Conservation (phyloP, 345 rosid genomes). For the Ceriops decandra region DNA sequence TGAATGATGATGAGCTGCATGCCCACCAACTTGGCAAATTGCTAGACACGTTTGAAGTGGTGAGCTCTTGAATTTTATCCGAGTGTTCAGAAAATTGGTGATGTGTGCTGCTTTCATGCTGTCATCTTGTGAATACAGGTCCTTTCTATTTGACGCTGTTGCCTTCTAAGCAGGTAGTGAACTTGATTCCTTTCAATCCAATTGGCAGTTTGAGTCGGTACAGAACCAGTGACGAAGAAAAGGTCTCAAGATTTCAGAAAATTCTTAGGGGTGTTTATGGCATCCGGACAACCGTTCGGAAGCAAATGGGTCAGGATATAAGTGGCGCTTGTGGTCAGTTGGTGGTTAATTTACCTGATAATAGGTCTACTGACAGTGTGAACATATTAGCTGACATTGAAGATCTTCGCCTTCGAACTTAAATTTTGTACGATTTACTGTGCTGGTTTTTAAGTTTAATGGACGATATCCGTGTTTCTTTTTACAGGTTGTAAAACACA, state of each 20-base stretch:
- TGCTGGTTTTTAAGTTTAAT: too few species aligned
- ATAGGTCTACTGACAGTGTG: conserved; percentile 25
- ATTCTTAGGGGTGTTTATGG: conserved; percentile 63
- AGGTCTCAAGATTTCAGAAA: conserved; percentile 71
- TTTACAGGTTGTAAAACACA: too few species aligned
- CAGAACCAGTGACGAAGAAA: conserved; percentile 51
- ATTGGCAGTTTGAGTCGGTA: conserved; percentile 69
- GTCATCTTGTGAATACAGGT: too few species aligned
- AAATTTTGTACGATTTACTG: not conserved
- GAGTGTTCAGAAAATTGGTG: not conserved
- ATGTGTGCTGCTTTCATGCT: too few species aligned
- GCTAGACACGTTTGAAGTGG: conserved; percentile 85
- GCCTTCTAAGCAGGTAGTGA: conserved; percentile 60
- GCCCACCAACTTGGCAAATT: conserved; percentile 78
- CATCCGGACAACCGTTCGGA: conserved; percentile 81
- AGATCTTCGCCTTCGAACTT: conserved; percentile 53
- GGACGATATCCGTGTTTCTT: too few species aligned
- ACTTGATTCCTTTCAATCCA: conserved; percentile 91
- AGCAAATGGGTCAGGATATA: conserved; percentile 91
- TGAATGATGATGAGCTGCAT: conserved; percentile 82
- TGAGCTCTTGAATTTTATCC: conserved; percentile 30
- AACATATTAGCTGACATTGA: conserved; percentile 65
- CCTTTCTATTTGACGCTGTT: not conserved
- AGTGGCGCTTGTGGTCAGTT: conserved; percentile 97
- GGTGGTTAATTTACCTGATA: conserved; percentile 58